Evolutionary conservation across 83 land plant species (phyloP).

Genomic region (Picea mariana): DNA sequence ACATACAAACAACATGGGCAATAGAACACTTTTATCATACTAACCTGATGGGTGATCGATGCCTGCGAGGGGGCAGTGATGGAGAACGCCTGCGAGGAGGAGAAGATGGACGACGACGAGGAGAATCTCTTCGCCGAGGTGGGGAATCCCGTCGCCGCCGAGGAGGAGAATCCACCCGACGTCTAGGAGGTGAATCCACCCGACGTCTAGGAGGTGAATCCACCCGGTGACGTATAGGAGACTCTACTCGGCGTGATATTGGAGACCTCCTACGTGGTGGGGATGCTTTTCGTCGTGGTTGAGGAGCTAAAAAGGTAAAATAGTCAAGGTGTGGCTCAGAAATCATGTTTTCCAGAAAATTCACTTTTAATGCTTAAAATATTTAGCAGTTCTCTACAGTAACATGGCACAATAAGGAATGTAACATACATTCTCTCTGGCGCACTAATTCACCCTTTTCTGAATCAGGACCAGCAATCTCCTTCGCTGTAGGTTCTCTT

Average conservation of each 20-base stretch:
- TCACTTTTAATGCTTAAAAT: background rate
- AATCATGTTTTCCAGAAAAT: background rate
- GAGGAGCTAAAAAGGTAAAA: constrained; percentile 43
- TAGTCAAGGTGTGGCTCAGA: background rate
- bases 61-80: constrained; percentile 44
- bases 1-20: constrained; percentile 3
- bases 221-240: constrained; percentile 55
- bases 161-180: constrained; percentile 49
- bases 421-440: constrained; percentile 53
- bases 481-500: constrained; percentile 45
- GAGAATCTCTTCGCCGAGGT: constrained; percentile 56
- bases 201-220: constrained; percentile 40
- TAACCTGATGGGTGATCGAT: constrained; percentile 64
- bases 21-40: constrained; percentile 3
- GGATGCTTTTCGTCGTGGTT: constrained; percentile 39
- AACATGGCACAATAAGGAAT: background rate
- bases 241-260: constrained; percentile 45
- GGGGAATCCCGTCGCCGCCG: constrained; percentile 59
- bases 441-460: constrained; percentile 53
- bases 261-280: constrained; percentile 65
- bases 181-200: constrained; percentile 37
- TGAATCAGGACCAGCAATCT: constrained; percentile 36
- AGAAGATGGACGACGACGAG: constrained; percentile 41
- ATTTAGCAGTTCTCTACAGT: background rate
- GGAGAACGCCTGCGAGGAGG: constrained; percentile 72